Evolutionary conservation across 306 rosid genomes (phyloP), one percentile per base, ranked within the genome.

Genomic region (Acacia acuminata): DNA sequence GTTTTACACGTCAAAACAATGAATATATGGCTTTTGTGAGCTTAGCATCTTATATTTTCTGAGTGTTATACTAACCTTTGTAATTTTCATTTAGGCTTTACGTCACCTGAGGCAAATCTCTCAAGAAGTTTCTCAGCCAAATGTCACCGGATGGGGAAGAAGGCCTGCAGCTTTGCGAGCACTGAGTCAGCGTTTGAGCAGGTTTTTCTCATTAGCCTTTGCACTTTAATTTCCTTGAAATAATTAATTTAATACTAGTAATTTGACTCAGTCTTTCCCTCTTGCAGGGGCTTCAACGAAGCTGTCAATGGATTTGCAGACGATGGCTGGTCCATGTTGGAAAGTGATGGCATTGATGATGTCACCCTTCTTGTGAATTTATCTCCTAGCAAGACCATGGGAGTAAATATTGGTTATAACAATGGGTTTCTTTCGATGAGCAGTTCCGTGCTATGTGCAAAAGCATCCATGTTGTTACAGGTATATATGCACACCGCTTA

Each of bases 271-370:
- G 71, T 76, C 12, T 77, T 60, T 1, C 0, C 43, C 47, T 82
- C 25, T 42, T 81, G 58, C 86, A 96, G 99, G 92, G 99, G 99
- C 55, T 96, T 96, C 85, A 96, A 96, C 66, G 99, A 96, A 92
- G 98, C 99, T 73, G 92, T 96, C 8, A 96, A 94, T 78, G 99
- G 99, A 30, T 92, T 96, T 85, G 82, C 93, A 27, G 97, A 92
- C 77, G 98, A 96, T 79, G 99, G 98, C 14, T 96, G 99, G 99
- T 94, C 97, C 53, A 83, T 96, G 91, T 84, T 96, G 85, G 98
- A 96, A 80, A 92, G 93, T 82, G 99, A 96, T 78, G 99, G 98
- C 85, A 84, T 90, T 61, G 99, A 96, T 79, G 99, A 96, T 90
- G 93, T 96, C 71, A 89, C 99, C 43, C 90, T 96, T 82, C 94